Evolutionary conservation across 2,329 filamentous ascomycete species (phyloP), one percentile per base, ranked within the genome.

Genomic region (Aureobasidium sp.): DNA sequence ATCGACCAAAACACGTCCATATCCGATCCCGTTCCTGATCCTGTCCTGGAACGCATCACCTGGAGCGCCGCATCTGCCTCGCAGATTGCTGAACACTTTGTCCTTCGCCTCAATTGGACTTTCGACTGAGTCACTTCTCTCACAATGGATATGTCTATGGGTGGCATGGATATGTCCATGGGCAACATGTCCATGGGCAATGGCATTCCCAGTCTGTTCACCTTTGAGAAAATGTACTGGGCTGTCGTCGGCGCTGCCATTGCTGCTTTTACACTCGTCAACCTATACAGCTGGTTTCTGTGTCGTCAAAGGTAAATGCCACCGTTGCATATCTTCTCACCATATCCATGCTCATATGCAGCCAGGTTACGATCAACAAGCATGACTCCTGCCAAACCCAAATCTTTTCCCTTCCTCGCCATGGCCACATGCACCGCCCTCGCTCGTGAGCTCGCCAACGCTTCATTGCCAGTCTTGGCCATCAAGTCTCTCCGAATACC

Each of bases 351-450:
- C 26, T 61, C n/a, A 52, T 32, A 41, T 20, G 6, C 8, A 2
- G 43, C 27, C 63, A 82, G 82, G 69, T 67, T 84, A n/a, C 73
- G 74, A 27, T 79, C 75, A 57, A 72, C 72, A 62, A 71, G 69
- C 62, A 68, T 71, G 12, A 78, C 74, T 12, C 81, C 82, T 13
- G 79, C 83, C 27, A 83, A 80, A 69, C 84, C 84, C 34, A 82
- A 77, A 62, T 78, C 77, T 17, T 66, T 78, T 27, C 70, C 83
- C 59, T 75, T 79, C 63, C 71, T 72, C 12, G 66, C 70, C 29
- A 80, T 79, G 67, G 84, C 83, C 32, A 84, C 82, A 0, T 51
- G 78, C 8, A 83, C 79, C 27, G 82, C 83, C 4, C 71, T 82
- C n/a, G 67, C 74, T 7, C 80, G 83, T 44, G 84, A 86, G 70